These are phyloP conservation scores for Clarireedia hainanense DNA, from an alignment of 2,329 filamentous ascomycete genomes.

Conservation along the genomic window DNA sequence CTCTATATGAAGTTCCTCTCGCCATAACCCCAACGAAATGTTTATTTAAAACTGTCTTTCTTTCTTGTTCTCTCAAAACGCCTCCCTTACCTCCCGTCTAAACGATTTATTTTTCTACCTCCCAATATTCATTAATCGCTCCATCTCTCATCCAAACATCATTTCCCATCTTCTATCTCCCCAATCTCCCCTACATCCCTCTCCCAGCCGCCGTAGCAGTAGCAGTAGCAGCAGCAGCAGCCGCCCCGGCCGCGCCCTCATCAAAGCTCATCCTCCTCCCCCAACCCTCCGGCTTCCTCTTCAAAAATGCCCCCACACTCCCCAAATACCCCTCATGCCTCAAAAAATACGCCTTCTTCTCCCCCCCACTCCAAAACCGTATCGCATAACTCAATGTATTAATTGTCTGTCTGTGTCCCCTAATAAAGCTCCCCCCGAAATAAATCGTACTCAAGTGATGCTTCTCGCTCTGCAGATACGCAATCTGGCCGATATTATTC, in stretches of 20 bases:
- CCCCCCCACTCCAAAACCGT: slow-evolving; percentile 91
- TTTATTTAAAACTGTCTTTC: too few relatives aligned
- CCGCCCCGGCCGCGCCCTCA: slow-evolving; percentile 13
- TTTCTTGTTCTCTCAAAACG: too few relatives aligned
- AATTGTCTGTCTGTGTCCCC: slow-evolving; percentile 94
- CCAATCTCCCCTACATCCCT: too few relatives aligned
- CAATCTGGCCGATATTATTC: slow-evolving; percentile 98
- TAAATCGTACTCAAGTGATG: slow-evolving; percentile 89
- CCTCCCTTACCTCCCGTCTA: too few relatives aligned
- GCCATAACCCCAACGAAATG: too few relatives aligned
- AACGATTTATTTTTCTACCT: neutral
- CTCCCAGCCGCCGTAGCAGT: too few relatives aligned
- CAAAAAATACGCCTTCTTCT: slow-evolving; percentile 92
- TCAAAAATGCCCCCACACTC: slow-evolving; percentile 87
- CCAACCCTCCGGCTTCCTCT: slow-evolving; percentile 86
- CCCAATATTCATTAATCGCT: neutral
- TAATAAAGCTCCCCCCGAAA: slow-evolving; percentile 94
- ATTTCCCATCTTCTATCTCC: too few relatives aligned
- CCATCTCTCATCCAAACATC: neutral
- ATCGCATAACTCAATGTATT: slow-evolving; percentile 96
- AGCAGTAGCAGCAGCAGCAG: neutral
- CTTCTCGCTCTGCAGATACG: slow-evolving; percentile 93
- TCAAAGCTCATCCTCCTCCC: slow-evolving; percentile 64
- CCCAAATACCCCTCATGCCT: slow-evolving; percentile 94
- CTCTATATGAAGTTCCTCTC: too few relatives aligned